Evolutionary conservation across 768 basidiomycete genomes (phyloP).

Genomic region (Terana coerulea): DNA sequence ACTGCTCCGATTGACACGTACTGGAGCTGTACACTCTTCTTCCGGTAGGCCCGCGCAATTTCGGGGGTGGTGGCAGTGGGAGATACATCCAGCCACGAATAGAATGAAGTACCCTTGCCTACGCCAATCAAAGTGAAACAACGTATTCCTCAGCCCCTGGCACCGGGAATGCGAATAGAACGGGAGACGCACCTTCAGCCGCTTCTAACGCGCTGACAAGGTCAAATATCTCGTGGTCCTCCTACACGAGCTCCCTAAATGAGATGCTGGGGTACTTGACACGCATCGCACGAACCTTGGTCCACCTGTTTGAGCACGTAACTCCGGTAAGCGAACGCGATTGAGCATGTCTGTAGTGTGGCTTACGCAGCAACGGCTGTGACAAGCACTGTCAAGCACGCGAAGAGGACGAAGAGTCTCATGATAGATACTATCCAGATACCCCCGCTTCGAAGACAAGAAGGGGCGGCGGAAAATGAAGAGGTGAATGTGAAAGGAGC

Average conservation of each 20-base stretch:
- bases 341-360: not conserved
- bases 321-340: not conserved
- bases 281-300: constrained; percentile 45
- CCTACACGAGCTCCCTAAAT: too few relatives aligned
- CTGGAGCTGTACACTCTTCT: constrained; percentile 88
- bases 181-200: constrained; percentile 59
- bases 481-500: not conserved
- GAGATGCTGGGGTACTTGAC: not conserved
- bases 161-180: not conserved
- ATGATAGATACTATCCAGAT: constrained; percentile 28
- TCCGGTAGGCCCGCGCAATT: constrained; percentile 88
- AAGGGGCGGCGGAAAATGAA: constrained; percentile 7
- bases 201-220: constrained; percentile 77
- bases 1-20: constrained; percentile 36
- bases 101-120: constrained; percentile 93
- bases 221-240: constrained; percentile 97
- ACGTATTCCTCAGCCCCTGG: not conserved
- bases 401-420: constrained; percentile 45
- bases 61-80: constrained; percentile 69
- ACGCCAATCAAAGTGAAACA: not conserved
- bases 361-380: constrained; percentile 60
- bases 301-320: constrained; percentile 48
- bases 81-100: constrained; percentile 86
- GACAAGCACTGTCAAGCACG: constrained; percentile 48
- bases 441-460: constrained; percentile 11